These are phyloP conservation scores for Geotrichum histeridarum DNA, from an alignment of 1,139 yeast species.

Conservation along the genomic window DNA sequence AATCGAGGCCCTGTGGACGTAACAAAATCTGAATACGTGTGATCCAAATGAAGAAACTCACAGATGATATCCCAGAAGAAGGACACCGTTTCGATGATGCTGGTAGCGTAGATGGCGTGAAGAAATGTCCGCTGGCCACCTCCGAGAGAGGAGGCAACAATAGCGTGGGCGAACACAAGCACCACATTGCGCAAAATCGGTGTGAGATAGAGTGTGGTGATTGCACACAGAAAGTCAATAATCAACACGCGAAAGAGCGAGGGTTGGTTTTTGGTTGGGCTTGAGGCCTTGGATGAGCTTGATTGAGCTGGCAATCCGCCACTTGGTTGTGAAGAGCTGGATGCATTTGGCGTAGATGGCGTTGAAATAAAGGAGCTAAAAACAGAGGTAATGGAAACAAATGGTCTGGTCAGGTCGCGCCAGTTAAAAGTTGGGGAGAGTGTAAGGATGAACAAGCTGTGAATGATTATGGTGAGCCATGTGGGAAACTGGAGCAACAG, in stretches of 20 bases:
- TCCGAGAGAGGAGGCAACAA: conserved; percentile 36
- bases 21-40: conserved; percentile 9
- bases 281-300: conserved; percentile 17
- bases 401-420: conserved; percentile 8
- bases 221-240: conserved; percentile 26
- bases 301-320: conserved; percentile 4
- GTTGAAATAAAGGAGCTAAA: not conserved
- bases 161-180: conserved; percentile 35
- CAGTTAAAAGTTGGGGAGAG: conserved; percentile 20
- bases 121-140: conserved; percentile 33
- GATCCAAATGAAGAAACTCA: conserved; percentile 14
- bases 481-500: conserved; percentile 32
- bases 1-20: conserved; percentile 8
- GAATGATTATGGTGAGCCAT: conserved; percentile 29
- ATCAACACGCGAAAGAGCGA: conserved; percentile 21
- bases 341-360: not conserved
- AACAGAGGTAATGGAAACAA: not conserved
- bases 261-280: conserved; percentile 11
- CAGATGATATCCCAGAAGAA: conserved; percentile 25
- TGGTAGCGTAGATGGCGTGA: conserved; percentile 36
- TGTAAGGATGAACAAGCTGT: conserved; percentile 29
- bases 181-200: conserved; percentile 29
- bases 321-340: conserved; percentile 3
- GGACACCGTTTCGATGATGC: conserved; percentile 29
- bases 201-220: conserved; percentile 27